Evolutionary conservation across 768 basidiomycete genomes (phyloP), one percentile per base, ranked within the genome.

Genomic region (Lentinula sp.): DNA sequence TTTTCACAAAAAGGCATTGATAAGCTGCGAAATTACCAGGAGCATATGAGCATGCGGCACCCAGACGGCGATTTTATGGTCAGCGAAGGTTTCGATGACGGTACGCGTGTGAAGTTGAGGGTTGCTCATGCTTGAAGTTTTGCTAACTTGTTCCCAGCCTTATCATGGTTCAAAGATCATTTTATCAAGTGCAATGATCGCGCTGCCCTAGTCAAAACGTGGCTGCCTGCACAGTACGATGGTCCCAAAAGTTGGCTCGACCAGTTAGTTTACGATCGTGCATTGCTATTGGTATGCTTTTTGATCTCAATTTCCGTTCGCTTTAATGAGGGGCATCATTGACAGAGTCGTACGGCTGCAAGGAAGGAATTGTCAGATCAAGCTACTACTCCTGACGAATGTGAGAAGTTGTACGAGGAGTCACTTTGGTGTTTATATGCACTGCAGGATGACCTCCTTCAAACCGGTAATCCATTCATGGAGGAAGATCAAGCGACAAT

Each of bases 161-260:
- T 92, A 41, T 74, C 85, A 57, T 99, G 95, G 95, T 95, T 97
- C 76, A 91, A 90, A 69, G 86, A 88, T 12, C 89, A 94, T 64
- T 99, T 97, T 72, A 85, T 95, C 67, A 95, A 95, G 70, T 96
- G 93, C 68, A 91, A 92, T 68, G 94, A 96, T 61, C 91, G 95
- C 43, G 92, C 93, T 16, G 87, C 92, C 51, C 72, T 91, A 16
- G 89, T 93, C 46, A 93, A 91, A 82, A 91, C 90, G 0, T 93
- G 92, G 91, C 71, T 93, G 13, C 91, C 91, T 5, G 83, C 83
- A 55, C 90, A 91, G 60, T 91, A 94, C 62, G 84, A 88, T 18
- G 91, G 91, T 1, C 86, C 90, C 0, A 88, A 86, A 69, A 86
- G 85, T 59, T 95, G 88, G 77, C 81, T 96, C 15, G 95, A 98